Evolutionary conservation across 352 stramenopile genomes (phyloP).

Genomic region (Globisporangium polare): DNA sequence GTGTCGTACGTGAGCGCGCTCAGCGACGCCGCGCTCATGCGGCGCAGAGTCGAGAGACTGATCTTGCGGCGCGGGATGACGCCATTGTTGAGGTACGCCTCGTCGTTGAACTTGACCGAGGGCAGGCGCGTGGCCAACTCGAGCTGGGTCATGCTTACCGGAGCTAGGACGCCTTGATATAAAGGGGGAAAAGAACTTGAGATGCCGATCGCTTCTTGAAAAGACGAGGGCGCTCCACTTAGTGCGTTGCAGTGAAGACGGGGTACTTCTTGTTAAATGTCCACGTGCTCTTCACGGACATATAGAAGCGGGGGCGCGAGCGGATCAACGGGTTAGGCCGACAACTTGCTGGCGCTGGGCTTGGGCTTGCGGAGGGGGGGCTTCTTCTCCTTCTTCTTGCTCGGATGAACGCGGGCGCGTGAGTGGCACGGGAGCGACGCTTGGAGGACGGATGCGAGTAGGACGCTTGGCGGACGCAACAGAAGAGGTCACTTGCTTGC

Average conservation of each 20-base stretch:
- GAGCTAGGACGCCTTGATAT: slow-evolving; percentile 4
- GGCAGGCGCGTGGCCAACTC: slow-evolving; percentile 33
- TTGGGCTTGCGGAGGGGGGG: too few species aligned
- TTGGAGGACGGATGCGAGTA: neutral
- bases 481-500: slow-evolving; percentile 21
- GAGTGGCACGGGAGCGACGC: neutral
- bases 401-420: neutral
- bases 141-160: slow-evolving; percentile 44
- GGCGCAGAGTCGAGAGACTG: slow-evolving; percentile 26
- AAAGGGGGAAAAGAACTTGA: neutral
- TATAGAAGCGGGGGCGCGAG: slow-evolving; percentile 23
- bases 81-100: slow-evolving; percentile 19
- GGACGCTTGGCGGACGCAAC: slow-evolving; percentile 14
- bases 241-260: slow-evolving; percentile 65
- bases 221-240: slow-evolving; percentile 15
- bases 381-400: too few species aligned
- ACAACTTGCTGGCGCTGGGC: neutral
- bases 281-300: slow-evolving; percentile 82
- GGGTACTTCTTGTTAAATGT: slow-evolving; percentile 86
- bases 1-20: slow-evolving; percentile 36
- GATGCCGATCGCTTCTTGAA: too few species aligned
- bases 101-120: slow-evolving; percentile 26
- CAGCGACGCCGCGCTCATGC: slow-evolving; percentile 29
- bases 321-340: slow-evolving; percentile 1
- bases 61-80: slow-evolving; percentile 32